Base-by-base conservation (phyloP, 192 early-diverging fungal species). In the Coemansia sp. region DNA sequence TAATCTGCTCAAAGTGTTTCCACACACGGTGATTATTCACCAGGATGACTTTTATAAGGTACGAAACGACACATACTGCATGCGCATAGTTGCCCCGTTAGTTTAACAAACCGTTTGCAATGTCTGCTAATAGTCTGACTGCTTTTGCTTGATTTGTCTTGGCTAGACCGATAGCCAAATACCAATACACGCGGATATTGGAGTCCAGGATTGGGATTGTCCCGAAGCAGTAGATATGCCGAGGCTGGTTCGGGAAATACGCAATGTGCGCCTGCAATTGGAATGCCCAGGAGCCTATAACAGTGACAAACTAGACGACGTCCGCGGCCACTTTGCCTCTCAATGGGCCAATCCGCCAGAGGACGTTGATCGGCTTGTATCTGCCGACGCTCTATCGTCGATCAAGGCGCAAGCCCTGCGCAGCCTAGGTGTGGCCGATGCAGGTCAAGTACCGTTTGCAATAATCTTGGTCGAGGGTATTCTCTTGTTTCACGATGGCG, bases 11-110 rank as follows among this genome's bases (percentile, higher is more conserved):
- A 82, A 85, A 40, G 74, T 92, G 34, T 74, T 92, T 13, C 89
- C 91, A 3, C 87, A 87, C 47, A 83, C 79, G 12, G 73, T 85
- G 12, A 77, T 91, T 9, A 63, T 93, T 29, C 89, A 91, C 73
- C 93, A 94, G 70, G 93, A 94, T 77, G 88, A 91, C 67, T 94
- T 89, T 79, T 94, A 90, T 79, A 87, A 80, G 67, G 77, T 78
- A 88, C 65, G 71, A 74, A 74, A 55, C 15, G 49, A 5, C 49
- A 24, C 49, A 16, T 12, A 5, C 15, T 18, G 8, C 31, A 18
- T 16, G 36, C 3, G 2, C 8, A 60, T 34, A n/a, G 29, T 4
- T 34, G 16, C 16, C 3, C 15, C 18, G 31, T 34, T 27, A 54
- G 9, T 12, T 11, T 27, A 20, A 38, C 36, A 38, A 38, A 38